Percentiles rank a stretch among this genome's conserved stretches.
Conservation (phyloP, 2,329 filamentous ascomycete species). For the Phialocephala sp. region DNA sequence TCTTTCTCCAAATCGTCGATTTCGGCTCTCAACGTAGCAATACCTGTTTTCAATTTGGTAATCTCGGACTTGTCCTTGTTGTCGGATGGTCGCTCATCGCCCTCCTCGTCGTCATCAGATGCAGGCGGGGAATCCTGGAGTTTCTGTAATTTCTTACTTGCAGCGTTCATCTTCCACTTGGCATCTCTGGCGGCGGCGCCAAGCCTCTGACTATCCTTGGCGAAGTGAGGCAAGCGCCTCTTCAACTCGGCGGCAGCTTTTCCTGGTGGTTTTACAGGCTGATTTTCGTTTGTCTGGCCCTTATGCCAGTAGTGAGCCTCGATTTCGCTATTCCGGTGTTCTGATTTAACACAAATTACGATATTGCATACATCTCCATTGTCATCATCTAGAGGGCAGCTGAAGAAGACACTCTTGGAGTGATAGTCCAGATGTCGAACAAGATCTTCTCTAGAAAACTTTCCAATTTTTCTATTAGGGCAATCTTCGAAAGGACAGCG, state of each 20-base stretch:
- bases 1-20: neutral
- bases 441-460: no score
- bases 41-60: neutral
- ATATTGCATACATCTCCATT: no score
- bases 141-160: neutral
- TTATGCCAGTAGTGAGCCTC: no score
- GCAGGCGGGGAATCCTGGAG: no score
- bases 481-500: neutral
- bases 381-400: no score
- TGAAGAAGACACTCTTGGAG: no score
- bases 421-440: no score
- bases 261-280: neutral
- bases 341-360: no score
- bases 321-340: no score
- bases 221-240: constrained; percentile 9
- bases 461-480: no score
- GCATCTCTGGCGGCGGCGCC: neutral
- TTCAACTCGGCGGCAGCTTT: constrained; percentile 6
- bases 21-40: neutral
- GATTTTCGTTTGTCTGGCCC: neutral
- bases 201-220: neutral
- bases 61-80: neutral
- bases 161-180: neutral
- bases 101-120: neutral
- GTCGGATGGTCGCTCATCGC: neutral